phyloP scores from a whole-genome alignment of 2,329 filamentous ascomycete species.

The Ophiocordyceps australis region DNA sequence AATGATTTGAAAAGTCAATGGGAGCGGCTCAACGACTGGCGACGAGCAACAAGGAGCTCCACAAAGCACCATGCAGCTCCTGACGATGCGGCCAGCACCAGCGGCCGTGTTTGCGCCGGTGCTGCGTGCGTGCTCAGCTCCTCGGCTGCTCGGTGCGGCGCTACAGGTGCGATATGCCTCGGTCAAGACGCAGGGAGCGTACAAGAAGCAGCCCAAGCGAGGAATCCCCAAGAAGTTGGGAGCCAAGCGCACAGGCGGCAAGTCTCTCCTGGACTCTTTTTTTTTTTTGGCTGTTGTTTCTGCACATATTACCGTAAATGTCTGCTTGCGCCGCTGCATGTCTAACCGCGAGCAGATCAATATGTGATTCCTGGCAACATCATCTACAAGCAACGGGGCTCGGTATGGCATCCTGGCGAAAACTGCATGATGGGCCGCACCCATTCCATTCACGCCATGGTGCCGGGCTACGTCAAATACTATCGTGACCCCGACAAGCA shows the following conservation, averaged over 20 bases:
- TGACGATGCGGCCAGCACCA: slow-evolving; percentile 26
- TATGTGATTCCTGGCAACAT: slow-evolving; percentile 94
- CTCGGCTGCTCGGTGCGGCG: background rate
- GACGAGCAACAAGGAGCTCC: slow-evolving; percentile 7
- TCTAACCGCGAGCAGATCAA: slow-evolving; percentile 42
- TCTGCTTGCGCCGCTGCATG: no score
- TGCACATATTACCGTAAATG: no score
- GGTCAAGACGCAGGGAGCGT: slow-evolving; percentile 47
- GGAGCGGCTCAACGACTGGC: no score
- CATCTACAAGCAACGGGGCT: slow-evolving; percentile 91
- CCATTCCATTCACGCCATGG: slow-evolving; percentile 81
- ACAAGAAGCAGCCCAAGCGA: slow-evolving; percentile 44
- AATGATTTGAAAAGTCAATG: background rate
- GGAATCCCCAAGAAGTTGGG: slow-evolving; percentile 68
- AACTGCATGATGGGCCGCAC: slow-evolving; percentile 91
- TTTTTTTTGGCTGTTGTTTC: no score
- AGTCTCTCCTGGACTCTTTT: slow-evolving; percentile 6
- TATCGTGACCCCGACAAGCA: slow-evolving; percentile 76
- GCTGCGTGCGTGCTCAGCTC: background rate
- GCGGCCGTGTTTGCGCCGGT: no score
- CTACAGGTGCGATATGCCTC: slow-evolving; percentile 35
- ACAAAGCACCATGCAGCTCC: slow-evolving; percentile 23
- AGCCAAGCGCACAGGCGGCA: slow-evolving; percentile 82
- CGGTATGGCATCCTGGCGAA: slow-evolving; percentile 86
- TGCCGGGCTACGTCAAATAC: slow-evolving; percentile 86